These are phyloP conservation scores for Cylindrodendrum hubeiense DNA, from an alignment of 2,329 filamentous ascomycete species.

Conservation along the genomic window DNA sequence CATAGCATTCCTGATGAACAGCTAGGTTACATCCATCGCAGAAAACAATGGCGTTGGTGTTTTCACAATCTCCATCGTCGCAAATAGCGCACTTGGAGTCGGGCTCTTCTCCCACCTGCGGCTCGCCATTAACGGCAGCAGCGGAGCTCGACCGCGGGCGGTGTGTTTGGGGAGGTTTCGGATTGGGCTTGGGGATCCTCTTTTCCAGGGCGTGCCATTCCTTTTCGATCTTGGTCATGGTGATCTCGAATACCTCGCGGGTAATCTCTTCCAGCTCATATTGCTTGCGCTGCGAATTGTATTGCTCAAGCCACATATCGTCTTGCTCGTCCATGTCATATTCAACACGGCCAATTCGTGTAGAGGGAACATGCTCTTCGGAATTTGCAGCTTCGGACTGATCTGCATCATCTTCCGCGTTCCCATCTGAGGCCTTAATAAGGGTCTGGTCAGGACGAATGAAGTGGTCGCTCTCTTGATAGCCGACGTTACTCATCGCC, in stretches of 20 bases:
- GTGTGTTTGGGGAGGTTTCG: constrained; percentile 95
- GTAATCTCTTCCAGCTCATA: constrained; percentile 86
- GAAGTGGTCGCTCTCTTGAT: constrained; percentile 94
- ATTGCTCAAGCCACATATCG: constrained; percentile 91
- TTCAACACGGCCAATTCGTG: constrained; percentile 83
- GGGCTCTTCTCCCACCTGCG: constrained; percentile 85
- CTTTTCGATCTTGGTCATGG: constrained; percentile 98
- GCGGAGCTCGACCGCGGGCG: constrained; percentile 93
- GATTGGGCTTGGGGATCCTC: constrained; percentile 95
- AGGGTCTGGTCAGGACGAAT: constrained; percentile 80
- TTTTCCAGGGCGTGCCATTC: constrained; percentile 98
- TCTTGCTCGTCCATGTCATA: constrained; percentile 99
- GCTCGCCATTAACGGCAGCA: constrained; percentile 94
- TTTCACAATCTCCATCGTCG: constrained; percentile 99
- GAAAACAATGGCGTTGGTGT: constrained; percentile 98
- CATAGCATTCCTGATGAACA: constrained; percentile 98
- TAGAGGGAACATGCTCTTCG: constrained; percentile 48
- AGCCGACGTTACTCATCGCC: constrained; percentile 95
- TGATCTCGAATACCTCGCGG: constrained; percentile 95
- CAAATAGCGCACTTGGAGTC: constrained; percentile 98
- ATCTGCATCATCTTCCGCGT: constrained; percentile 71
- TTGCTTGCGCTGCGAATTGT: constrained; percentile 82
- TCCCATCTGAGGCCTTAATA: constrained; percentile 71
- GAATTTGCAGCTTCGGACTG: constrained; percentile 48
- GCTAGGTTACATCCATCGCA: constrained; percentile 98